phyloP scores from a whole-genome alignment of 202 grass and related monocot genomes.

The Dendrocalamus latiflorus region DNA sequence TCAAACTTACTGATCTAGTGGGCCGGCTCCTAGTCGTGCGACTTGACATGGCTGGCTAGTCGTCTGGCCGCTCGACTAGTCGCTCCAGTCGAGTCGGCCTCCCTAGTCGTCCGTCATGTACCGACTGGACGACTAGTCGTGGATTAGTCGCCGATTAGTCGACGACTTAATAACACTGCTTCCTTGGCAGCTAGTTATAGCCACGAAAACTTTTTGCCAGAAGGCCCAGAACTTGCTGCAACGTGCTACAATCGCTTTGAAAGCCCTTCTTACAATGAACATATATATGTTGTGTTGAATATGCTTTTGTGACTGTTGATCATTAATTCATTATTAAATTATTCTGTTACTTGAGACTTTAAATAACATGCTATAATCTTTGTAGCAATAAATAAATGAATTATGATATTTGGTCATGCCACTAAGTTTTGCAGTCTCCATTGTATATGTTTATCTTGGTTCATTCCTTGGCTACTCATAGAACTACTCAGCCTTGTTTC shows the following conservation, averaged over 20 bases:
- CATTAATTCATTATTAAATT: background rate
- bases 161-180: too few relatives aligned
- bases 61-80: too few relatives aligned
- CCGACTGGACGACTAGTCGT: too few relatives aligned
- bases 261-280: background rate
- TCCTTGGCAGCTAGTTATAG: background rate
- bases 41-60: too few relatives aligned
- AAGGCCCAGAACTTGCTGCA: background rate
- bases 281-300: background rate
- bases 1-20: too few relatives aligned
- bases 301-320: background rate
- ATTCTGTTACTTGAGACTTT: background rate
- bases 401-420: background rate
- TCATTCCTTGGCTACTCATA: background rate
- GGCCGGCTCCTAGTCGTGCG: too few relatives aligned
- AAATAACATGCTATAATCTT: background rate
- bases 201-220: background rate
- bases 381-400: conserved; percentile 1
- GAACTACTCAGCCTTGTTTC: background rate
- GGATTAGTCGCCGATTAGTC: too few relatives aligned
- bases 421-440: background rate
- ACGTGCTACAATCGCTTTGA: background rate
- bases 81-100: too few relatives aligned
- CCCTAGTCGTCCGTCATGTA: too few relatives aligned
- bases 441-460: background rate